Evolutionary conservation across 352 stramenopile genomes (phyloP).

Genomic region (Pythium rhizo-oryzae): DNA sequence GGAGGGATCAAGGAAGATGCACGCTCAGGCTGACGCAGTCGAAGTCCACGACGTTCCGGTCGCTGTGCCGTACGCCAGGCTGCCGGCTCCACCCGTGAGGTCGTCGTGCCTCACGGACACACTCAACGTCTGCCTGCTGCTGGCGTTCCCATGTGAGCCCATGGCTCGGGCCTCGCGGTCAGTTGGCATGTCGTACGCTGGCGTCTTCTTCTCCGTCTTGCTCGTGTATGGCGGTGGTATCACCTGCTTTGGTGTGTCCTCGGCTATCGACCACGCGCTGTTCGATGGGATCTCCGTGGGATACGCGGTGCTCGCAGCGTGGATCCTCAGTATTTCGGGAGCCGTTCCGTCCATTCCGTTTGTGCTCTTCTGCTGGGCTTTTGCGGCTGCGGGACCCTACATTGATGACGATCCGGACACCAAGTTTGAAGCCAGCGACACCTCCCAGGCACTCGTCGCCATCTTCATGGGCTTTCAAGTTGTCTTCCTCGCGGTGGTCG

Average conservation of each 20-base stretch:
- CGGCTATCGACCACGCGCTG: background rate
- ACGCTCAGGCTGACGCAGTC: too few relatives aligned
- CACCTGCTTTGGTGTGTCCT: background rate
- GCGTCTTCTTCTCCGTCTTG: background rate
- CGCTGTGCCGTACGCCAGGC: too few relatives aligned
- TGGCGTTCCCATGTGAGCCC: background rate
- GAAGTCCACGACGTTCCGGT: too few relatives aligned
- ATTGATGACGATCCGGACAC: background rate
- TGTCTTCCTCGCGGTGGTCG: background rate
- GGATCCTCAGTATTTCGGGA: background rate
- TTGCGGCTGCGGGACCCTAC: too few relatives aligned
- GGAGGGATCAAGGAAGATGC: too few relatives aligned
- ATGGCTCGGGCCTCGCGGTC: constrained; percentile 1
- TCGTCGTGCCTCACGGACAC: background rate
- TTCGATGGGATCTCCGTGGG: background rate
- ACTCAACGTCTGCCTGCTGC: background rate
- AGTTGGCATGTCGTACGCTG: background rate
- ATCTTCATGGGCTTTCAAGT: background rate
- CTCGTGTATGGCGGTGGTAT: background rate
- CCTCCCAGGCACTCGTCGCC: background rate
- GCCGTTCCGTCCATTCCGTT: too few relatives aligned
- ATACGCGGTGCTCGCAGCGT: background rate
- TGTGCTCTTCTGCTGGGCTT: too few relatives aligned
- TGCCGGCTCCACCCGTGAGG: too few relatives aligned
- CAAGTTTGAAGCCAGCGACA: background rate